phyloP scores from a whole-genome alignment of 192 early-diverging fungal species.

The Dissophora ornata region DNA sequence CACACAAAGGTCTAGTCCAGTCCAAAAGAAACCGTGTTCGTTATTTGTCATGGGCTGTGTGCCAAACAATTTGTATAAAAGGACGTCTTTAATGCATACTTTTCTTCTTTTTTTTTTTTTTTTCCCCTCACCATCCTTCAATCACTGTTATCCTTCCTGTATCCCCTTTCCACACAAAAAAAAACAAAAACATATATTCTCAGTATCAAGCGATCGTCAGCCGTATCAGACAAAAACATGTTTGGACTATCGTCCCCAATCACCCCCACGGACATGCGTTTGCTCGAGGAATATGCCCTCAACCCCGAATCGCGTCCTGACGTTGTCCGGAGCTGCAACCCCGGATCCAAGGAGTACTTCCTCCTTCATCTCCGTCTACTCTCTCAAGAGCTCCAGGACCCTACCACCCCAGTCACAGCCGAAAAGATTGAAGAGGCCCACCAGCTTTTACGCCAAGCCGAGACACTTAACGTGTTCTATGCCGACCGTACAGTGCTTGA shows the following conservation, averaged over 20 bases:
- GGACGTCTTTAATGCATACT: not conserved
- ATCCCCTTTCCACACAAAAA: too few species aligned
- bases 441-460: not conserved
- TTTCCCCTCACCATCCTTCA: too few species aligned
- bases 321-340: conserved; percentile 3
- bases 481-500: not conserved
- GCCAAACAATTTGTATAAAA: too few species aligned
- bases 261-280: not conserved
- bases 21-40: too few species aligned
- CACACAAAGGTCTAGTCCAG: too few species aligned
- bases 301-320: conserved; percentile 25
- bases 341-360: conserved; percentile 5
- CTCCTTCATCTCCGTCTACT: conserved; percentile 8
- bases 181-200: too few species aligned
- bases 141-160: not conserved
- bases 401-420: not conserved
- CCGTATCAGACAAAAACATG: too few species aligned
- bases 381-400: conserved; percentile 31
- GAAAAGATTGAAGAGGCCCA: conserved; percentile 8
- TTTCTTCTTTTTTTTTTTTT: not conserved
- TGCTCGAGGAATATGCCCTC: conserved; percentile 34
- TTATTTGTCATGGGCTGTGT: too few species aligned
- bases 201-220: too few species aligned
- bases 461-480: not conserved
- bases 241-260: too few species aligned